These are phyloP conservation scores for Rhododendron ferrugineum DNA, from an alignment of 148 eudicot genomes.

Conservation along the genomic window DNA sequence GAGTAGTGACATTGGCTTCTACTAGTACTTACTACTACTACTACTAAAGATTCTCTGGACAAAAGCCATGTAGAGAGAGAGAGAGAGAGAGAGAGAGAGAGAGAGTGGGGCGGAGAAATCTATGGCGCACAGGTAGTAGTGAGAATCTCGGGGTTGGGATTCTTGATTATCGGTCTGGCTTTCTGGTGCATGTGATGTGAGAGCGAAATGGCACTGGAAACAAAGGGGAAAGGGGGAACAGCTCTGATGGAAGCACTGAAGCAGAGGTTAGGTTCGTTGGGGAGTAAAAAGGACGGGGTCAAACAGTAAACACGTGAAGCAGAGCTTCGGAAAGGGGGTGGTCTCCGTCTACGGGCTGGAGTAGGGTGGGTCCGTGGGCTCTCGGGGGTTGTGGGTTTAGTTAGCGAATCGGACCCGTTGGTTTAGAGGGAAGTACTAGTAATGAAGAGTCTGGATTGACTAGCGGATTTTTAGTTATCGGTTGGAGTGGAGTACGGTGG, in stretches of 20 bases:
- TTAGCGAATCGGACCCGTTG: background rate
- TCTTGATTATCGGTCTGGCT: background rate
- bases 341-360: background rate
- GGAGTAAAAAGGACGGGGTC: background rate
- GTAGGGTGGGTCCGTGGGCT: background rate
- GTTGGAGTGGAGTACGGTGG: background rate
- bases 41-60: background rate
- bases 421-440: background rate
- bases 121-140: background rate
- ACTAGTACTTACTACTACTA: background rate
- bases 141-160: background rate
- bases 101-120: slow-evolving; percentile 4
- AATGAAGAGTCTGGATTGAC: background rate
- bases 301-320: slow-evolving; percentile 2
- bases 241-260: background rate
- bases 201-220: background rate
- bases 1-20: background rate
- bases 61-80: background rate
- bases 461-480: background rate
- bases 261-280: background rate
- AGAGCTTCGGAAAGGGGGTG: background rate
- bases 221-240: background rate
- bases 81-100: background rate
- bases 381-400: background rate
- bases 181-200: background rate